Conservation (phyloP, 192 early-diverging fungal species). For the Backusella tuberculispora region DNA sequence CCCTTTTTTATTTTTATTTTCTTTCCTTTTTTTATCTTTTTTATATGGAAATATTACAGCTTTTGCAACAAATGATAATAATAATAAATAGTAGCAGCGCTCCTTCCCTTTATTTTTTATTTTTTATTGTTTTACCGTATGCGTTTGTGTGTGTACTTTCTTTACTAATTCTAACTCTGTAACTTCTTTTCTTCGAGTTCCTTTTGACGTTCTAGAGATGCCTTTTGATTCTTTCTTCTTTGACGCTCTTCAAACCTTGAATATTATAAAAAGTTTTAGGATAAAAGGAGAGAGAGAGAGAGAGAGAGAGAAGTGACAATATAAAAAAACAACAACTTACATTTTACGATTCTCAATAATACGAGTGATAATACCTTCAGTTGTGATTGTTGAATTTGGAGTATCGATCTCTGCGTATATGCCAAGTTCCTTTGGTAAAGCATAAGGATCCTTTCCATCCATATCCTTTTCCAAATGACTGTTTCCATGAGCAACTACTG, state of each 20-base stretch:
- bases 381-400: constrained; percentile 77
- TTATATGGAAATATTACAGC: no score
- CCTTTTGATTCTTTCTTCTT: constrained; percentile 74
- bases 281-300: neutral
- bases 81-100: neutral
- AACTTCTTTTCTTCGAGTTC: constrained; percentile 58
- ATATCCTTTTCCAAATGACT: constrained; percentile 67
- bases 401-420: constrained; percentile 85
- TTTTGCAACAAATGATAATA: no score
- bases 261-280: no score
- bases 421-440: constrained; percentile 75
- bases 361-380: constrained; percentile 84
- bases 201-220: constrained; percentile 63
- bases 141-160: no score
- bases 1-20: no score
- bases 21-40: no score
- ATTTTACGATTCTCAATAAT: constrained; percentile 86
- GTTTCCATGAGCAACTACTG: constrained; percentile 79
- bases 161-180: neutral
- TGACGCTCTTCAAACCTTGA: constrained; percentile 73
- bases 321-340: constrained; percentile 48
- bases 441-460: constrained; percentile 83
- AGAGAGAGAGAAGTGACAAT: neutral
- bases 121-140: neutral
- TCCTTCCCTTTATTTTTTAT: neutral